These are phyloP conservation scores for Claviceps cyperi DNA, from an alignment of 2,329 filamentous ascomycete genomes.

Conservation along the genomic window DNA sequence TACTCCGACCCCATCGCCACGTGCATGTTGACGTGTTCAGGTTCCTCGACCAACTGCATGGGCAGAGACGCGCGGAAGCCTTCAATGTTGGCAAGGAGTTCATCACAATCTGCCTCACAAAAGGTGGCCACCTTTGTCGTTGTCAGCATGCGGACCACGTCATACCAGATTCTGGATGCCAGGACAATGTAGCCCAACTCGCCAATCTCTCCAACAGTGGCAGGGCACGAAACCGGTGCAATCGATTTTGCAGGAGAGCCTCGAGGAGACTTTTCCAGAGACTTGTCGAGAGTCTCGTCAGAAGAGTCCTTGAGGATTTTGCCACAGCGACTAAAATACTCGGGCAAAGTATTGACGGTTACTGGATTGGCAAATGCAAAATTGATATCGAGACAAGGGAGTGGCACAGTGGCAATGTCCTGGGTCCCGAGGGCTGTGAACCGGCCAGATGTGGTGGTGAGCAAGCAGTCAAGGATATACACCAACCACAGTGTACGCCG, in stretches of 20 bases:
- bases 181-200: conserved; percentile 49
- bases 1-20: conserved; percentile 51
- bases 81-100: conserved; percentile 40
- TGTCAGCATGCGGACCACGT: conserved; percentile 47
- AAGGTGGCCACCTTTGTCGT: conserved; percentile 36
- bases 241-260: background rate
- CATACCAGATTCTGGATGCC: conserved; percentile 46
- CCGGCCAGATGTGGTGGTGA: conserved; percentile 46
- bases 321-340: conserved; percentile 19
- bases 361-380: conserved; percentile 48
- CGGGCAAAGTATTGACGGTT: conserved; percentile 39
- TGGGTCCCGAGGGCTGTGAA: conserved; percentile 39
- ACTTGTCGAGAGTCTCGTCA: too few relatives aligned
- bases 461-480: conserved; percentile 47
- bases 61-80: conserved; percentile 38
- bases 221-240: conserved; percentile 22
- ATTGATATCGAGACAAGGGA: conserved; percentile 47
- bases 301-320: too few relatives aligned
- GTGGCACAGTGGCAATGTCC: conserved; percentile 39
- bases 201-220: conserved; percentile 36
- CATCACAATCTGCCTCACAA: conserved; percentile 36
- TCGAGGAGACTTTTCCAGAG: too few relatives aligned
- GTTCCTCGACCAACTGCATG: conserved; percentile 46
- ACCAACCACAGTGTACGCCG: conserved; percentile 48
- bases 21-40: conserved; percentile 45